Base-by-base conservation (phyloP, 805 yeast genomes). In the Spathaspora gorwiae region DNA sequence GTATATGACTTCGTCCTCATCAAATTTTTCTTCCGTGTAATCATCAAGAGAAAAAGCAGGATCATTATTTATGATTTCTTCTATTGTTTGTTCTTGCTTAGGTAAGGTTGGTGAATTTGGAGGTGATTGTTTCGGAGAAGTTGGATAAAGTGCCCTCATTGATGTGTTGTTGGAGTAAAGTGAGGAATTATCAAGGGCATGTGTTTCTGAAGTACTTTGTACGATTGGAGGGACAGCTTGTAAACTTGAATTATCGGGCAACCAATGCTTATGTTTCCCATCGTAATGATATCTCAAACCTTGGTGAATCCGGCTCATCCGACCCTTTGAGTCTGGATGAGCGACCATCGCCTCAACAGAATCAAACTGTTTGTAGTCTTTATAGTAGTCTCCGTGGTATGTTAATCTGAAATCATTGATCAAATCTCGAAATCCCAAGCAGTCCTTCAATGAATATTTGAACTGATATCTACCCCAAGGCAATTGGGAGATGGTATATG, bases 221-320 rank as follows among this genome's bases (percentile, higher is more conserved):
- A 62, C 30, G 49, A 26, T 51, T 46, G 30, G 47, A 5, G 49
- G 49, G 13, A 56, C 46, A 35, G 44, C 43, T 19, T 43, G 35
- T 7, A 40, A 39, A 24, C 43, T 12, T 19, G 43, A 29, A 35
- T 40, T 45, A 39, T 47, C 48, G 1, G 64, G 60, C 7, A 90
- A 67, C 98, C 98, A 94, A 62, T 90, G 90, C 53, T 85, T 87
- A 10, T 79, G 80, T 39, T 78, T 76, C 0, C 97, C 97, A 36
- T 87, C 85, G 42, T 81, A 77, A 27, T 81, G 79, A 61, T 87
- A 89, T 37, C 99, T 65, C 45, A 90, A 62, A 0, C 99, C 99
- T 47, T 88, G 85, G 49, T 83, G 81, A 43, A 92, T 77, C 48
- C 95, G 75, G 39, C 83, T 83, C 73, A 76, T 74, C 50, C 83